Conservation (phyloP, 1,284 basidiomycete species). For the Inonotus hispidus region DNA sequence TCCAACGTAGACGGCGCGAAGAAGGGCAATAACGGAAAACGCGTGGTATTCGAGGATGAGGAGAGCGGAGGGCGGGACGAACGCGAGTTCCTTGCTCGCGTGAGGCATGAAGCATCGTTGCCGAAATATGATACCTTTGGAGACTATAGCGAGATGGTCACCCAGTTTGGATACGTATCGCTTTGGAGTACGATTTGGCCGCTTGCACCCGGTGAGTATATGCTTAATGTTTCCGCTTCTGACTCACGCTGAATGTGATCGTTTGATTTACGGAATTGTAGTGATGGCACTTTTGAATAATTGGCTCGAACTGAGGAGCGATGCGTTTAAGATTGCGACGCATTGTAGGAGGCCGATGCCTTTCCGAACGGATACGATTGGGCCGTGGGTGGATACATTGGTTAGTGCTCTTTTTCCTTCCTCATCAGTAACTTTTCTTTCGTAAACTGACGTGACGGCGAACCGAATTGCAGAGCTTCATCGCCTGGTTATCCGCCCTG, state of each 20-base stretch:
- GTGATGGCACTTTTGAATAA: slow-evolving; percentile 81
- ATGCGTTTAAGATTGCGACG: slow-evolving; percentile 91
- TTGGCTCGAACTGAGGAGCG: slow-evolving; percentile 86
- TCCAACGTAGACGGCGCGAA: slow-evolving; percentile 11
- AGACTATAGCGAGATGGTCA: slow-evolving; percentile 96
- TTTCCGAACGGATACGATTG: slow-evolving; percentile 82
- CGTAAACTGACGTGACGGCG: neutral
- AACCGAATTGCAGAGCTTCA: slow-evolving; percentile 48
- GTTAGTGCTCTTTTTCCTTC: slow-evolving; percentile 28
- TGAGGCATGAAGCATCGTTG: slow-evolving; percentile 73
- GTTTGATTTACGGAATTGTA: slow-evolving; percentile 23
- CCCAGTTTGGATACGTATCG: slow-evolving; percentile 88
- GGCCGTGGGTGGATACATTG: slow-evolving; percentile 89
- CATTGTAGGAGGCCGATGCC: slow-evolving; percentile 86
- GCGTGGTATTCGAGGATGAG: slow-evolving; percentile 70
- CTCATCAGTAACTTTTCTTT: neutral
- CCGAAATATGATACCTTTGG: slow-evolving; percentile 78
- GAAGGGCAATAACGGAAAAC: slow-evolving; percentile 45
- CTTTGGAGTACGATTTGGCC: slow-evolving; percentile 97
- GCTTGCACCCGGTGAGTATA: slow-evolving; percentile 65
- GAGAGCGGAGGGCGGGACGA: slow-evolving; percentile 53
- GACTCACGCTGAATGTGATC: slow-evolving; percentile 16
- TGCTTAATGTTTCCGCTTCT: slow-evolving; percentile 13
- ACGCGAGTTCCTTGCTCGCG: slow-evolving; percentile 67
- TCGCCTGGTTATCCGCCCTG: slow-evolving; percentile 83